These are phyloP conservation scores for Calonectria henricotiae DNA, from an alignment of 2,329 filamentous ascomycete genomes.

Conservation along the genomic window DNA sequence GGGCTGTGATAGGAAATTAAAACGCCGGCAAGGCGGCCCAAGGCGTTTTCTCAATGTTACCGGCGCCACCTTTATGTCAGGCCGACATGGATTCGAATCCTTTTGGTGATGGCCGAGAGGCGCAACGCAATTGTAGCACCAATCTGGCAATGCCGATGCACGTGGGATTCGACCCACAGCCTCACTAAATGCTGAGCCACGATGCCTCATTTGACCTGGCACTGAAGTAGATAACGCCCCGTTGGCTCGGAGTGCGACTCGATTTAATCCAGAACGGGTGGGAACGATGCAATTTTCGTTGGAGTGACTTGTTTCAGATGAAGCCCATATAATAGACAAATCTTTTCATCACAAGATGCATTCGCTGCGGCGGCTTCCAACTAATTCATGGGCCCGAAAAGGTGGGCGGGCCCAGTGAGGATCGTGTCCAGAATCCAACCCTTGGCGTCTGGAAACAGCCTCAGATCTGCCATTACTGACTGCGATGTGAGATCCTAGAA, in stretches of 20 bases:
- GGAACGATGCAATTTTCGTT: no score
- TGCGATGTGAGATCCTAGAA: no score
- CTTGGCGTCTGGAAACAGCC: no score
- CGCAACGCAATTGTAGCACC: neutral
- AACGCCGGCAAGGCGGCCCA: constrained; percentile 1
- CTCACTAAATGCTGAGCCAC: neutral
- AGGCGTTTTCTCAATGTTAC: neutral
- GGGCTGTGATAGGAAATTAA: neutral
- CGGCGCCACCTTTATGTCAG: neutral
- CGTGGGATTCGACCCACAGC: neutral
- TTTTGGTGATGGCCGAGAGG: neutral
- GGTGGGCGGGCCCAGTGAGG: no score
- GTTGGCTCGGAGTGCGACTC: neutral
- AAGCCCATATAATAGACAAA: no score
- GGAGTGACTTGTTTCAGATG: no score
- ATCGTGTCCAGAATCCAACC: no score
- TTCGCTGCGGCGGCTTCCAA: no score
- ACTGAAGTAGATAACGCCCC: neutral
- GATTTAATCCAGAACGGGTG: neutral
- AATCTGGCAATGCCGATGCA: constrained; percentile 4
- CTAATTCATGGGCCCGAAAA: no score
- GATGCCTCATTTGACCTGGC: neutral
- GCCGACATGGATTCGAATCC: neutral
- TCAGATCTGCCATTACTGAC: no score
- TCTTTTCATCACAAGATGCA: no score